Evolutionary conservation across 176 grass and related monocot species (phyloP).

Genomic region (Poa pratensis): DNA sequence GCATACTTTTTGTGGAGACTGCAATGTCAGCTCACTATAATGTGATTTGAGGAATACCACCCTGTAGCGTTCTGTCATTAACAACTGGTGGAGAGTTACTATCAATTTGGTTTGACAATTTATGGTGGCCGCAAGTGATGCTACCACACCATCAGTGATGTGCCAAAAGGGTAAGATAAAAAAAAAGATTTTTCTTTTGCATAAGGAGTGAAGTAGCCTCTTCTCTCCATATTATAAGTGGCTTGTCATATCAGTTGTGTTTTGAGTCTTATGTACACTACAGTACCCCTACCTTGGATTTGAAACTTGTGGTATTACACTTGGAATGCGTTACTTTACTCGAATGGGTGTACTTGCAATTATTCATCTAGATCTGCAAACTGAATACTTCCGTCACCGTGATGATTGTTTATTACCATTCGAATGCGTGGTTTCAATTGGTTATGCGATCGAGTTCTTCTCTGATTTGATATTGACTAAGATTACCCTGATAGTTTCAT

Average conservation of each 20-base stretch:
- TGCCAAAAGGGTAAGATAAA: neutral
- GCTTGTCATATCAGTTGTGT: neutral
- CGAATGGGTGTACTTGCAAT: neutral
- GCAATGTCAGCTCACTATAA: constrained; percentile 42
- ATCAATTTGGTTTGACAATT: constrained; percentile 39
- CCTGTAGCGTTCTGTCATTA: constrained; percentile 25
- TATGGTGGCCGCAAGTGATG: constrained; percentile 34
- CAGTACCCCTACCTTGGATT: neutral
- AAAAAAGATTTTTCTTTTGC: neutral
- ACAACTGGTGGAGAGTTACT: constrained; percentile 38
- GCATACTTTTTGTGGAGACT: constrained; percentile 29
- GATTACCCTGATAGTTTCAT: neutral
- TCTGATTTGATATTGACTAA: neutral
- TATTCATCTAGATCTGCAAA: neutral
- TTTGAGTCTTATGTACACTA: neutral
- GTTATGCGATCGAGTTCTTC: neutral
- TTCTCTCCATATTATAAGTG: neutral
- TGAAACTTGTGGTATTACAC: neutral
- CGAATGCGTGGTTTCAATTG: neutral
- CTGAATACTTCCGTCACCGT: neutral
- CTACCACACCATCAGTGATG: constrained; percentile 8
- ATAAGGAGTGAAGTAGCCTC: neutral
- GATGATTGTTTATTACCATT: neutral
- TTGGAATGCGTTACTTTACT: neutral
- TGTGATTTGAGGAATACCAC: constrained; percentile 44